Conservation (phyloP, 2,329 filamentous ascomycete species). For the Rhytidhysteron rufulum region DNA sequence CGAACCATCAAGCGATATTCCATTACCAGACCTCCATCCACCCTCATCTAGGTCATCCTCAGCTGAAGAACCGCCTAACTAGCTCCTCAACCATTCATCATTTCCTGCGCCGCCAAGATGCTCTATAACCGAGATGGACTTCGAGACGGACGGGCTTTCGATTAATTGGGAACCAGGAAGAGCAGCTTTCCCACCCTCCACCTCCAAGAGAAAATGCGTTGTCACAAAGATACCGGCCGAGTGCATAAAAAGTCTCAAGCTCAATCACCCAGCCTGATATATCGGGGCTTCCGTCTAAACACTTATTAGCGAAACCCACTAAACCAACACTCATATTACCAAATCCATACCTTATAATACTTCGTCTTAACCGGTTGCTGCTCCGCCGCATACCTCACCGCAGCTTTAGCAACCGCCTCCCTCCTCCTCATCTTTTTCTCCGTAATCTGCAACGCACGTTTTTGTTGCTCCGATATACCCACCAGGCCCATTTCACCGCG, state of each 20-base stretch:
- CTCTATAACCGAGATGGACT: no score
- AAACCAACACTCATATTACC: slow-evolving; percentile 1
- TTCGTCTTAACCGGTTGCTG: slow-evolving; percentile 9
- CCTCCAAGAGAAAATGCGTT: no score
- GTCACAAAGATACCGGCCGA: background rate
- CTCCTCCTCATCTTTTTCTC: slow-evolving; percentile 17
- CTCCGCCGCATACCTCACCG: slow-evolving; percentile 9
- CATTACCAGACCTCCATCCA: no score
- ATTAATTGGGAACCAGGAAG: no score
- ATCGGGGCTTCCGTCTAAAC: slow-evolving; percentile 7
- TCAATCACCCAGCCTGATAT: slow-evolving; percentile 9
- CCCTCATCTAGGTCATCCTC: no score
- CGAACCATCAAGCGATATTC: no score
- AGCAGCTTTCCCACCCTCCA: no score
- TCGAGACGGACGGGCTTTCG: no score
- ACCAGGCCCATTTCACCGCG: slow-evolving; percentile 16
- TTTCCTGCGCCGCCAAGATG: no score
- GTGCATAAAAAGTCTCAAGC: slow-evolving; percentile 2
- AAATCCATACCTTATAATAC: slow-evolving; percentile 9
- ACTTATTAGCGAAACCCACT: slow-evolving; percentile 1
- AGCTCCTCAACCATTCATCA: no score
- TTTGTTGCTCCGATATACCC: slow-evolving; percentile 13
- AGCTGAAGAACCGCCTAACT: no score
- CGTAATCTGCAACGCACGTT: slow-evolving; percentile 9
- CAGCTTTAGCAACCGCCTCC: slow-evolving; percentile 11